These are phyloP conservation scores for Pestalotiopsis sp. DNA, from an alignment of 2,329 filamentous ascomycete species.

Conservation along the genomic window DNA sequence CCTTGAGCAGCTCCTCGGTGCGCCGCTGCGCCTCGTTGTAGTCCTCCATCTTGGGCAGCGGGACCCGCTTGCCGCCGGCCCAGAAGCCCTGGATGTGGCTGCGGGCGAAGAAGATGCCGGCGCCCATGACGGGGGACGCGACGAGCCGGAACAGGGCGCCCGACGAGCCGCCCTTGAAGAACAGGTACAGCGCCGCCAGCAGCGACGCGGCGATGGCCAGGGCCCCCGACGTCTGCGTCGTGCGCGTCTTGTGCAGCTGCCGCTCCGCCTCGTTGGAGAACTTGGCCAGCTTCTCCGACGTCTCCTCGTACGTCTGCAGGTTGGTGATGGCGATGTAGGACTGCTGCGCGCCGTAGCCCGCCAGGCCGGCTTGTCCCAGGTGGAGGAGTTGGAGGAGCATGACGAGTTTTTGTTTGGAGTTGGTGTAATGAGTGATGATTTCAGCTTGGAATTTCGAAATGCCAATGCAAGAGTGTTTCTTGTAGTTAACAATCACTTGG, in stretches of 20 bases:
- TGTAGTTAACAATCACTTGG: neutral
- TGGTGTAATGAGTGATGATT: neutral
- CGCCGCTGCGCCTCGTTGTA: constrained; percentile 28
- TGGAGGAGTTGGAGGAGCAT: constrained; percentile 35
- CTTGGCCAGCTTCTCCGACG: constrained; percentile 44
- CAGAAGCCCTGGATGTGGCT: constrained; percentile 24
- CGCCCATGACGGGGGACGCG: constrained; percentile 19
- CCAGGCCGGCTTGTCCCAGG: constrained; percentile 39
- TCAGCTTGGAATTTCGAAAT: neutral
- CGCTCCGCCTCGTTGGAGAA: constrained; percentile 43
- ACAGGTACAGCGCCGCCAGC: constrained; percentile 21
- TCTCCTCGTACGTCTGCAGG: constrained; percentile 46
- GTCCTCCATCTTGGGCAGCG: constrained; percentile 27
- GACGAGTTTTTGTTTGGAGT: neutral
- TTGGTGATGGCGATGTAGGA: constrained; percentile 45
- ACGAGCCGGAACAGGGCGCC: constrained; percentile 20
- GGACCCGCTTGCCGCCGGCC: constrained; percentile 20
- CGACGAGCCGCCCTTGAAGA: constrained; percentile 14
- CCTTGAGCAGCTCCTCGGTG: constrained; percentile 22
- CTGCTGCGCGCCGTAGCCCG: constrained; percentile 43
- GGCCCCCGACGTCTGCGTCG: constrained; percentile 43
- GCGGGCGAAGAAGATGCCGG: constrained; percentile 20
- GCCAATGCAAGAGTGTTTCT: neutral
- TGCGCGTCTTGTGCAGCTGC: constrained; percentile 45
- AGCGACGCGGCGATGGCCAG: constrained; percentile 34